Evolutionary conservation across 208 protist species (phyloP), one percentile per base, ranked within the genome.

Genomic region (Wallacemonas collosoma): DNA sequence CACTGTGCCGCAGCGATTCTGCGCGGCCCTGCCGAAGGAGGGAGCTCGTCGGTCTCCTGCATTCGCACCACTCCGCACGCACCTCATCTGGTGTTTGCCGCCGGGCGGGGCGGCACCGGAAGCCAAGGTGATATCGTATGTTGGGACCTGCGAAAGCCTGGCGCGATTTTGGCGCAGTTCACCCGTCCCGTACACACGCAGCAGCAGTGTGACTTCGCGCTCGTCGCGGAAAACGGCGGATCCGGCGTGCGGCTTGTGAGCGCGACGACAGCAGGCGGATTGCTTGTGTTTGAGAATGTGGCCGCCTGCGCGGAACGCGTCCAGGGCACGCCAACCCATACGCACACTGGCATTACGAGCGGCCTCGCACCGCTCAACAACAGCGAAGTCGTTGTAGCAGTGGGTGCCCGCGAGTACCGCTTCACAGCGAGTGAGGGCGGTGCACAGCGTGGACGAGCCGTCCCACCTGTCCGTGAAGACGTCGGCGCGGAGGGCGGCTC

Each of bases 101-200:
- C 71, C 17, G 82, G 72, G 1, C 77, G 82, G 41, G 60, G 60
- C 12, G 60, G 60, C 40, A 26, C 60, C 0, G 60, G 60, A 12
- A 71, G 81, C 2, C 85, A 90, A 15, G 78, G 79, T 40, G 63
- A 79, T 55, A 88, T 94, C 57, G 50, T 83, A 7, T 84, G 86
- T 77, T 94, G 89, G 89, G 89, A 94, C 62, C 57, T 91, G 50
- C 83, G 89, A 2, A 65, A 71, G 14, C 78, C 84, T 26, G 63
- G 62, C 36, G 41, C 66, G 15, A 61, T 82, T 14, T 62, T 94
- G 11, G 54, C 58, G 38, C 72, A 65, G 12, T 74, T 85, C 48
- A 45, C 61, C 1, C 77, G 86, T 11, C 65, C 62, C 9, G 36
- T 87, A 26, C 26, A 36, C n/a, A 90, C 83, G 45, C 81, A 85